Percentiles rank a stretch among this genome's conserved stretches.
Evolutionary conservation across 2,329 filamentous ascomycete genomes (phyloP).

Genomic region (Fusarium annulatum): DNA sequence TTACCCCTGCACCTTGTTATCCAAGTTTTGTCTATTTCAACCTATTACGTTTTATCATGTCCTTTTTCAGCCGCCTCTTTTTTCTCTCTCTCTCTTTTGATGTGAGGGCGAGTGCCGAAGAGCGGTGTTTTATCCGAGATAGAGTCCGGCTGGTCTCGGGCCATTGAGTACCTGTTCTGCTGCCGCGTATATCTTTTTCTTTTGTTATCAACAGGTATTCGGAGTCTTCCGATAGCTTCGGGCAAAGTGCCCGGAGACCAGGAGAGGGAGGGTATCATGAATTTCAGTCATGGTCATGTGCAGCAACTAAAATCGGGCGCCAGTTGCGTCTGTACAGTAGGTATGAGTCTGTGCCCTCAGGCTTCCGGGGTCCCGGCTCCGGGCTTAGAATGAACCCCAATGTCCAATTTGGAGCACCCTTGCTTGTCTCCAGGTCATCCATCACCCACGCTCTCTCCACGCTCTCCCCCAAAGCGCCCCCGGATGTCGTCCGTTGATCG

Average conservation of each 20-base stretch:
- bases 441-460: constrained; percentile 27
- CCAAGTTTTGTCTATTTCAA: constrained; percentile 8
- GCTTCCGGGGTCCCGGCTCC: constrained; percentile 41
- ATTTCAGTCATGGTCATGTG: constrained; percentile 11
- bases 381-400: constrained; percentile 25
- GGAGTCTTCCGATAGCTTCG: constrained; percentile 27
- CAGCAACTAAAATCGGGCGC: background rate
- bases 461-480: constrained; percentile 17
- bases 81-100: background rate
- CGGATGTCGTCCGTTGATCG: constrained; percentile 20
- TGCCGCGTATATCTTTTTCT: background rate
- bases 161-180: background rate
- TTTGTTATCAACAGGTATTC: background rate
- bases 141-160: constrained; percentile 29
- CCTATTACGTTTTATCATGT: constrained; percentile 12
- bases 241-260: constrained; percentile 22
- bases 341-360: background rate
- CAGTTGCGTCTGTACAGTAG: background rate
- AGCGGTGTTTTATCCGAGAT: constrained; percentile 22
- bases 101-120: constrained; percentile 25
- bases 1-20: constrained; percentile 14
- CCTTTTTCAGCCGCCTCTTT: constrained; percentile 13
- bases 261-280: constrained; percentile 1
- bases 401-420: constrained; percentile 31
- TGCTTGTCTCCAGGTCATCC: constrained; percentile 24